Evolutionary conservation across 257 asterid genomes (phyloP), one percentile per base, ranked within the genome.

Genomic region (Lithospermum erythrorhizon): DNA sequence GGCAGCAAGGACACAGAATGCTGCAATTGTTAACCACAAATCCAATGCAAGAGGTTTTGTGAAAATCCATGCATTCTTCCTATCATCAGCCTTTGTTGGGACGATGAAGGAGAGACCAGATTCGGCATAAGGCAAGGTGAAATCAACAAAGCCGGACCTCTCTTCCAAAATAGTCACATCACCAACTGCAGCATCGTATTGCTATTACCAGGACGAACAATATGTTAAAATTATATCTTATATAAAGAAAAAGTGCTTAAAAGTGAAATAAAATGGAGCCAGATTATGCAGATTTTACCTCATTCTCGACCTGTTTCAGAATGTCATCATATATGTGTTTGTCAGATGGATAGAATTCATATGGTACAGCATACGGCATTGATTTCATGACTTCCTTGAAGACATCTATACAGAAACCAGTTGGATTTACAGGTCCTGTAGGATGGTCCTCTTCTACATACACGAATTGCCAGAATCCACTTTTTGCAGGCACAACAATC

Each of bases 1-100:
- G 16, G 83, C 88, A 21, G 60, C 76, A 74, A 72, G 72, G 61
- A 82, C 10, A 16, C 76, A 72, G 45, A 72, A 79, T 8, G 70
- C 79, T 63, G 74, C 83, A 3, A 71, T 72, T 63, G 83, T 72
- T 14, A 76, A 51, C 88, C 85, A 82, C 14, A 79, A 79, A 2
- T 66, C 70, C 3, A 9, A 68, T 17, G 68, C 70, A 3, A 76
- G 66, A 32, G 88, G 88, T 58, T 73, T 75, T 82, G 76, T 58
- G 73, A 82, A 82, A 21, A 74, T 68, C 88, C 88, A 82, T 19
- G 73, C 73, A 35, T 69, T 81, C 62, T 64, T 70, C 59, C 75
- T 71, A 10, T 57, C 73, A 35, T 59, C 64, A 58, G 77, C 68
- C 72, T 58, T 59, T 6, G 69, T 72, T 2, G 69, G 81, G 54